Evolutionary conservation across 768 basidiomycete species (phyloP).

Genomic region (Roridomyces roridus): DNA sequence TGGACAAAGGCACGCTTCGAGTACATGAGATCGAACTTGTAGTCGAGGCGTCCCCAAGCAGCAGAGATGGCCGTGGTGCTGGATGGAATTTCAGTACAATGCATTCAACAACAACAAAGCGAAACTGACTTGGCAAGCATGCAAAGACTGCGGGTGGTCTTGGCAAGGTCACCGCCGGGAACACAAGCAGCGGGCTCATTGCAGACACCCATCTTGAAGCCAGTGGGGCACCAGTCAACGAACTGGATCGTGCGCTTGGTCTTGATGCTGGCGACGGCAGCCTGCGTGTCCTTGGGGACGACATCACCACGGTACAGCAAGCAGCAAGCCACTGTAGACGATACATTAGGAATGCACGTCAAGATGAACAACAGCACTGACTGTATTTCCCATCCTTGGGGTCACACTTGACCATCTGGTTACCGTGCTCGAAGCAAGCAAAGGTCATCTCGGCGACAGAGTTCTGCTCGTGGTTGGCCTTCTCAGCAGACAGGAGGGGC

Average conservation of each 20-base stretch:
- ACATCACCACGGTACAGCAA: conserved; percentile 95
- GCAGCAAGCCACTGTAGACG: conserved; percentile 80
- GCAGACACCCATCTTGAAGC: conserved; percentile 98
- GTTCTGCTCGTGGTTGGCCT: conserved; percentile 96
- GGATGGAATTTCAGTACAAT: conserved; percentile 2
- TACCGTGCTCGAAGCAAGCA: conserved; percentile 95
- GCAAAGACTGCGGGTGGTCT: conserved; percentile 92
- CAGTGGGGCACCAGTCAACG: conserved; percentile 98
- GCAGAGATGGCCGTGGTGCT: conserved; percentile 93
- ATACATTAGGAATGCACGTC: conserved; percentile 25
- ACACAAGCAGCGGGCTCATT: conserved; percentile 93
- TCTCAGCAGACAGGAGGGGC: conserved; percentile 93
- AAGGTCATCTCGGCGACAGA: conserved; percentile 98
- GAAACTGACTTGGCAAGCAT: conserved; percentile 86
- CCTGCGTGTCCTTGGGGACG: conserved; percentile 94
- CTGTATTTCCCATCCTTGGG: conserved; percentile 99
- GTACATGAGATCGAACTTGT: conserved; percentile 99
- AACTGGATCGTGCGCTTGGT: conserved; percentile 98
- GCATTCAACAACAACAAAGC: not conserved
- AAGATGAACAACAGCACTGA: conserved; percentile 42
- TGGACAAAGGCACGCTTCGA: conserved; percentile 93
- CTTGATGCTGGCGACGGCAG: conserved; percentile 93
- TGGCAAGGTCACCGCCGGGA: conserved; percentile 94
- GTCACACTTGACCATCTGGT: conserved; percentile 97
- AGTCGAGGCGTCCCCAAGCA: conserved; percentile 94